A percentile compares a stretch with the other conserved stretches of the same genome.
Evolutionary conservation across 371 early-diverging fungal genomes (phyloP).

Genomic region (Mucor mucedo): DNA sequence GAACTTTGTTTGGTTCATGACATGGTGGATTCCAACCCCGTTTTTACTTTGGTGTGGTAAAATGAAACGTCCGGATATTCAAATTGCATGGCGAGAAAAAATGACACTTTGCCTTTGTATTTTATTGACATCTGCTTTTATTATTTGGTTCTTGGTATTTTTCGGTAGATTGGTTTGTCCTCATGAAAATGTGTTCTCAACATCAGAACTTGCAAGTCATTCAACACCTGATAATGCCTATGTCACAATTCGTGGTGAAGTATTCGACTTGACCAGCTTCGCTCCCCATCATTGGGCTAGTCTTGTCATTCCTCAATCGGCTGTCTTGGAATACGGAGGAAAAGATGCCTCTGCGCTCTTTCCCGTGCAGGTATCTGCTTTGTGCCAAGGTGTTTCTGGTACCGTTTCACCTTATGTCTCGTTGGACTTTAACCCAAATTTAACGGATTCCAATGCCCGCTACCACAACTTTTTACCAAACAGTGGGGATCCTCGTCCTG

Average conservation of each 20-base stretch:
- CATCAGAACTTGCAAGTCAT: conserved; percentile 46
- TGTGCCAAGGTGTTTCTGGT: conserved; percentile 50
- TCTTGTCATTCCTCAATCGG: conserved; percentile 49
- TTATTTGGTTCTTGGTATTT: conserved; percentile 71
- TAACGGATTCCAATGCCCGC: conserved; percentile 42
- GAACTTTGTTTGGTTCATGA: conserved; percentile 78
- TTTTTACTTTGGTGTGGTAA: conserved; percentile 68
- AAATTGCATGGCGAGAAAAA: conserved; percentile 88
- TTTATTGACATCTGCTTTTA: conserved; percentile 58
- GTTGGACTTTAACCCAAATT: conserved; percentile 43
- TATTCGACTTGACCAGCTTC: conserved; percentile 72
- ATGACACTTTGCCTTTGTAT: conserved; percentile 79
- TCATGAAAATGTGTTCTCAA: conserved; percentile 69
- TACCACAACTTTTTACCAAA: conserved; percentile 49
- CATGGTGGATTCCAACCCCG: conserved; percentile 88
- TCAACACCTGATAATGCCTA: conserved; percentile 48
- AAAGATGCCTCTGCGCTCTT: conserved; percentile 70
- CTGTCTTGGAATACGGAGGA: conserved; percentile 68
- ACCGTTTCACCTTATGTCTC: conserved; percentile 39
- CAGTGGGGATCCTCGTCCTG: conserved; percentile 48
- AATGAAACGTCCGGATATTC: conserved; percentile 82
- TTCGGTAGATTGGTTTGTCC: conserved; percentile 90
- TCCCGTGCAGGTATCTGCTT: conserved; percentile 74
- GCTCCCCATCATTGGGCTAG: conserved; percentile 58
- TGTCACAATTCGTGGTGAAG: conserved; percentile 73